Evolutionary conservation across 345 rosid species (phyloP).

Genomic region (Punica granatum): DNA sequence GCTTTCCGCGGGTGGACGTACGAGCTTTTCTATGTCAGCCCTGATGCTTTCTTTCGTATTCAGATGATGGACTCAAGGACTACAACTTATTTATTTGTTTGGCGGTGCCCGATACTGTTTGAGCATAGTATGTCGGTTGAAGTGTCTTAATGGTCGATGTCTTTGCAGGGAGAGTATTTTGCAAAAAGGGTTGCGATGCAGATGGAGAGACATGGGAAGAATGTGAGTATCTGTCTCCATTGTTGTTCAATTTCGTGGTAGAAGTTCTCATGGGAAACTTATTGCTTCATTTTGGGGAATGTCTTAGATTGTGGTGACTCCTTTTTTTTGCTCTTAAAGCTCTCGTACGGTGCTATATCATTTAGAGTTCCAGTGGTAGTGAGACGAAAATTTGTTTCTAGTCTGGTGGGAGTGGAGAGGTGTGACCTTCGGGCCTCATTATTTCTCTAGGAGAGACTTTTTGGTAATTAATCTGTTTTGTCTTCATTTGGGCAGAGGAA

Average conservation of each 20-base stretch:
- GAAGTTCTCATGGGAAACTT: no score
- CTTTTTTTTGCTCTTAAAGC: no score
- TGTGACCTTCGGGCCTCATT: no score
- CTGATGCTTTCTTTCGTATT: background rate
- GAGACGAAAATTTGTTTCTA: no score
- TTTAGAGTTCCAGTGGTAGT: no score
- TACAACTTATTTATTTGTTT: background rate
- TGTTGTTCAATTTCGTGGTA: constrained; percentile 1
- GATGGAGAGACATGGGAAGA: constrained; percentile 93
- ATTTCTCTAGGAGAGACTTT: background rate
- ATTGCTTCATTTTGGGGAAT: no score
- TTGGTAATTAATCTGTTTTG: background rate
- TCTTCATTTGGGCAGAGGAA: background rate
- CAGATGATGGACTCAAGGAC: no score
- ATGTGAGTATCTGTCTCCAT: constrained; percentile 47
- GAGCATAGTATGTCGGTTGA: background rate
- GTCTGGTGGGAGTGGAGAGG: no score
- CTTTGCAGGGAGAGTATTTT: constrained; percentile 92
- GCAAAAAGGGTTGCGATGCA: constrained; percentile 87
- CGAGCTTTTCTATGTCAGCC: background rate
- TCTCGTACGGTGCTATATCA: no score
- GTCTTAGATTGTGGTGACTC: no score
- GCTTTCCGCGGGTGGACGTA: background rate
- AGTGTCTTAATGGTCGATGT: constrained; percentile 3
- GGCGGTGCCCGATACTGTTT: constrained; percentile 5